Conservation (phyloP, 352 stramenopile genomes). For the Pythium vanterpoolii region DNA sequence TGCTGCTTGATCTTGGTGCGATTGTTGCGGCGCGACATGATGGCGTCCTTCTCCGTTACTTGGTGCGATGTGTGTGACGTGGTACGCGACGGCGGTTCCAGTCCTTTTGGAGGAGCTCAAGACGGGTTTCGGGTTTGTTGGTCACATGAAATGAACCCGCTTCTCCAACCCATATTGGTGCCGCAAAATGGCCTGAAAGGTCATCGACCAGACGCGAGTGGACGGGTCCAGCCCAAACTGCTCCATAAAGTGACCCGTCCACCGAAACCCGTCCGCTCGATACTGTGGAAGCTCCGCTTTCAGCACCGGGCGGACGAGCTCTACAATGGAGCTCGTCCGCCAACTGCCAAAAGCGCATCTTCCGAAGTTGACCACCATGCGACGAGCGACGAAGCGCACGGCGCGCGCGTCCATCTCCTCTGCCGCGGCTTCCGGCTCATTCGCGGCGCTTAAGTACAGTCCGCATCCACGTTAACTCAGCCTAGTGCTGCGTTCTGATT, state of each 20-base stretch:
- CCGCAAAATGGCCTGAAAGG: no score
- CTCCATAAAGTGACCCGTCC: neutral
- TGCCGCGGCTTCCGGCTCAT: neutral
- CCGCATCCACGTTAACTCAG: no score
- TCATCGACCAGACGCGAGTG: no score
- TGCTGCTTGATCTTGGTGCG: constrained; percentile 34
- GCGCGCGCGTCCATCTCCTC: neutral
- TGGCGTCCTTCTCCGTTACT: neutral
- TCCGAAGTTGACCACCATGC: constrained; percentile 7
- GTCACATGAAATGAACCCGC: neutral
- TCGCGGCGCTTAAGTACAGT: constrained; percentile 8
- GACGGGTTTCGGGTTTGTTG: neutral
- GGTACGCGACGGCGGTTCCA: neutral
- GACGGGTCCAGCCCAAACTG: neutral
- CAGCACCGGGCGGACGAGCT: no score
- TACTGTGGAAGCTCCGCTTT: no score
- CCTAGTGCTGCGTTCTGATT: neutral
- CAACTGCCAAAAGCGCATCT: no score
- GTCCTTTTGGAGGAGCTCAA: neutral
- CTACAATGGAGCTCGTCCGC: constrained; percentile 7
- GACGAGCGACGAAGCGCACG: constrained; percentile 10
- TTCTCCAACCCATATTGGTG: no score
- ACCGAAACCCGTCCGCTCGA: neutral
- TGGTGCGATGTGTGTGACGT: neutral
- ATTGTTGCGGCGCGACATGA: constrained; percentile 39